phyloP scores from a whole-genome alignment of 208 protist species.

The Wallacemonas rigidus region DNA sequence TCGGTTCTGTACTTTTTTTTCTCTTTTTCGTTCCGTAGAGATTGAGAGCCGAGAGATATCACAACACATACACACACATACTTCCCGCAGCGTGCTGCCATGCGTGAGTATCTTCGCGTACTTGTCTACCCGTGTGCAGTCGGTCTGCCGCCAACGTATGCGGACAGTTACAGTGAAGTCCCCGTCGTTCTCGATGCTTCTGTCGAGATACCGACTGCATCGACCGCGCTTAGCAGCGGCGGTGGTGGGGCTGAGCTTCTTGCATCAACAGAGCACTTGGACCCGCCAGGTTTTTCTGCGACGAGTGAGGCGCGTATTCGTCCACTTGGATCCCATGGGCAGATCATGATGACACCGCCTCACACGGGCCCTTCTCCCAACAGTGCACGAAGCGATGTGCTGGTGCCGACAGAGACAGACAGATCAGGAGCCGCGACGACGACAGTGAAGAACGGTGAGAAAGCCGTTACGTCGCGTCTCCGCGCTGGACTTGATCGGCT shows the following conservation, averaged over 20 bases:
- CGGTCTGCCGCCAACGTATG: constrained; percentile 14
- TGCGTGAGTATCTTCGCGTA: constrained; percentile 13
- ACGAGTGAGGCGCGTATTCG: neutral
- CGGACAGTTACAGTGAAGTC: neutral
- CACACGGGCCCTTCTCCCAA: neutral
- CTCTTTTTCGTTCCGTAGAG: neutral
- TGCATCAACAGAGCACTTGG: no score
- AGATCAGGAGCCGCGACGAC: no score
- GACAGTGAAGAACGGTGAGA: no score
- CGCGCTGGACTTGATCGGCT: constrained; percentile 14
- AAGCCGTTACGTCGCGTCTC: neutral
- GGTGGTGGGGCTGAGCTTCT: neutral
- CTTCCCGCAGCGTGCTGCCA: neutral
- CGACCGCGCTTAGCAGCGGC: neutral
- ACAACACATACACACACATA: neutral
- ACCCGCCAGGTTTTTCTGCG: no score
- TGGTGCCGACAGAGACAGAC: no score
- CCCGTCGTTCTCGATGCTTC: constrained; percentile 6
- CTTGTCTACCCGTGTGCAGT: constrained; percentile 13
- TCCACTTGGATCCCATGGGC: neutral
- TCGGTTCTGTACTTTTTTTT: no score
- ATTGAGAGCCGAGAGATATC: no score
- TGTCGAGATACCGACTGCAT: neutral
- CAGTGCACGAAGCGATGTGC: neutral
- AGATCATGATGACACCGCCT: neutral